Base-by-base conservation (phyloP, 140 eudicot genomes). In the Oenanthe javanica region DNA sequence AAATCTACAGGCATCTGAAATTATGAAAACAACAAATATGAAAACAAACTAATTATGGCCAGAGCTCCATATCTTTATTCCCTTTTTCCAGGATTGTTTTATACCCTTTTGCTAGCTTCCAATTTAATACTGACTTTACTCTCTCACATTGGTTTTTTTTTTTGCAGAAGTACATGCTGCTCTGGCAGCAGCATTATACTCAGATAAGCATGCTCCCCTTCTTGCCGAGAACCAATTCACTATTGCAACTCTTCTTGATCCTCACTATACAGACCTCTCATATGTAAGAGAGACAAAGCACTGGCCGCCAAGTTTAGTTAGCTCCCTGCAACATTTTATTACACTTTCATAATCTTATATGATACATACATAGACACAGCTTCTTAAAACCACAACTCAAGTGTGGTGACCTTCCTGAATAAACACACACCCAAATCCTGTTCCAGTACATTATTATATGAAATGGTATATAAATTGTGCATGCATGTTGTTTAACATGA, bases 251-350 rank as follows among this genome's bases (percentile, higher is more conserved):
- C 87, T 88, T 83, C 84, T 88, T 46, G 91, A 88, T 79, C 91
- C 91, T 83, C 85, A 85, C 14, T 88, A 88, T 79, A 75, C 89
- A 13, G 91, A 88, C 23, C 87, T 88, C 55, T 72, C 84, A 19
- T 88, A 88, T 21, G 89, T 88, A 19, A 88, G 85, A 85, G 87
- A 88, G 59, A 88, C 86, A 81, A 85, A 88, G 81, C 91, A 88
- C 78, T 88, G 91, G 91, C 91, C 91, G 66, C 91, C 91, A 72
- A 88, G 91, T 85, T 79, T 88, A 87, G 84, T 88, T 79, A 86
- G 83, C 16, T 85, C 89, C 38, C 86, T 88, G 83, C 84, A 88
- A 85, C 77, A 81, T 81, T 88, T 88, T 72, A 83, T 85, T 78
- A 88, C 89, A 4, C 83, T 88, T 51, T 88, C 91, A 40, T 88